These are phyloP conservation scores for Ustulina deusta DNA, from an alignment of 2,329 filamentous ascomycete genomes.

Conservation along the genomic window DNA sequence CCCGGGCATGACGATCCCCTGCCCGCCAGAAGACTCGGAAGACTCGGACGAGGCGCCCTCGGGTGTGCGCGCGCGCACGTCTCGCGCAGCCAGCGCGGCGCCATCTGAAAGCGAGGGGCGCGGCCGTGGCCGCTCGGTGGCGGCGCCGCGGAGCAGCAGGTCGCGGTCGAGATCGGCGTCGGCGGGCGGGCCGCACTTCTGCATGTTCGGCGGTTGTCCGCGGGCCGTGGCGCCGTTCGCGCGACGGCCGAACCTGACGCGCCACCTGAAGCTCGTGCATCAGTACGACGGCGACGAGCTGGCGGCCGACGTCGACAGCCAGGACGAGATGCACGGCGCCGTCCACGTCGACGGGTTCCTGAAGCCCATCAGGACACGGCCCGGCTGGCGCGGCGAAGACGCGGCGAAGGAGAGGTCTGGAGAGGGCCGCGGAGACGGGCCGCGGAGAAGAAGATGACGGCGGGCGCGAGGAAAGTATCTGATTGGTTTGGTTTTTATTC, in stretches of 20 bases:
- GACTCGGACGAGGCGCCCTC: constrained; percentile 31
- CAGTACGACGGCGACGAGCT: constrained; percentile 46
- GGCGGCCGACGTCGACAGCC: constrained; percentile 55
- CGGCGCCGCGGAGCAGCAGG: constrained; percentile 27
- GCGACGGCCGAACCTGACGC: constrained; percentile 51
- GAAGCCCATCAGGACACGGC: constrained; percentile 62
- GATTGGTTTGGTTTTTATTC: too few relatives aligned
- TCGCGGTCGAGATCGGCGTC: constrained; percentile 43
- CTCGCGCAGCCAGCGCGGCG: constrained; percentile 7
- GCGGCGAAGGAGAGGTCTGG: constrained; percentile 36
- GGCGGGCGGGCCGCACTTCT: constrained; percentile 48
- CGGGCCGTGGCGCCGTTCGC: constrained; percentile 54
- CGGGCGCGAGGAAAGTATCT: too few relatives aligned
- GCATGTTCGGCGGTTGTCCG: constrained; percentile 54
- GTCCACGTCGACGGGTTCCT: constrained; percentile 78
- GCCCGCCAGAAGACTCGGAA: constrained; percentile 22
- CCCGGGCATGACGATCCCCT: constrained; percentile 46
- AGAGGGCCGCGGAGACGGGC: constrained; percentile 4
- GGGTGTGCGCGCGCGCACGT: not conserved
- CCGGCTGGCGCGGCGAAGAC: constrained; percentile 61
- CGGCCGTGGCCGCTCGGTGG: constrained; percentile 12
- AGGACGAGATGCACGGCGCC: constrained; percentile 69
- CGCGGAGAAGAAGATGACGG: not conserved
- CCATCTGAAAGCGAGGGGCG: constrained; percentile 20
- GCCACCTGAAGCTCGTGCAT: constrained; percentile 58